Evolutionary conservation across 805 yeast genomes (phyloP), one percentile per base, ranked within the genome.

Genomic region (Lipomyces yamadae): DNA sequence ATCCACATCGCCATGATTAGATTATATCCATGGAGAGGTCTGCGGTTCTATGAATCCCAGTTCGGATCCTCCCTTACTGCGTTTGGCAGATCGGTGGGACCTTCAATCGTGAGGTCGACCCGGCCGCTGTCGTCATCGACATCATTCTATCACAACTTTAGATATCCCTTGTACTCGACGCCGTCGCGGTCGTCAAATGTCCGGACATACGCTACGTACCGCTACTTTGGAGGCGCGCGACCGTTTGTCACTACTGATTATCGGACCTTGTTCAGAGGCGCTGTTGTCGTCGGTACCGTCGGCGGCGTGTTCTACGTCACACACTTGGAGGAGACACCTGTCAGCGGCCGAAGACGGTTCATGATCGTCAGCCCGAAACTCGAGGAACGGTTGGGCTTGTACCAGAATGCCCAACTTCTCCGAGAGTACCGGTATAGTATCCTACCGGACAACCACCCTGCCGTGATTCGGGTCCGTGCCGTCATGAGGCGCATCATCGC

Each of bases 401-500:
- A 58, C 24, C 67, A 65, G 5, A 93, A 92, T 76, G 75, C 77
- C 2, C 87, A 88, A 64, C 81, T 91, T 10, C 70, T 90, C 73
- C 57, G 72, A 0, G 86, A 91, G 75, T 89, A 82, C 73, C 75
- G 82, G 5, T 76, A 78, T 8, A 76, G 81, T 35, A 73, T 93
- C 0, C 75, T 92, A 15, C 92, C 97, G 0, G 81, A 79, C 0
- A 75, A 77, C 53, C 88, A 90, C 76, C 94, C 96, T 1, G 74
- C 82, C 1, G 83, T 88, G 7, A 70, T 72, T 11, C 81, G 82
- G 65, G 90, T 93, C 15, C 78, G 82, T n/a, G 75, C 73, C 1
- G 82, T 94, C 10, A 90, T 95, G 86, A 74, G 81, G 57, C 82
- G 86, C 68, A 80, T 95, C 30, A 83, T 94, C 59, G 71, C 72